Base-by-base conservation (phyloP, 179 eudicot genomes). In the Actinidia arguta region DNA sequence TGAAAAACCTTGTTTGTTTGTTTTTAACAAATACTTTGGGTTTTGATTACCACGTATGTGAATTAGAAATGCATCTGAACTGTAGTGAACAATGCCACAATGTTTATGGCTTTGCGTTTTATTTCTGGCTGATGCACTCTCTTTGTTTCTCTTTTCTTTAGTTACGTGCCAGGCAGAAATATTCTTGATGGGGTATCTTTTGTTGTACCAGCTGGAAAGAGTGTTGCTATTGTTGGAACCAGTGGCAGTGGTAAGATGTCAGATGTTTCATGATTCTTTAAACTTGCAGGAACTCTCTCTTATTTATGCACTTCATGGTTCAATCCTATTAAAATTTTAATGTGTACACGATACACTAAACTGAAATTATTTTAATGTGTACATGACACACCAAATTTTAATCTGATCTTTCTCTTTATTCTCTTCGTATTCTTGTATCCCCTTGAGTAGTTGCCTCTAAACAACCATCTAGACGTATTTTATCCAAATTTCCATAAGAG, bases 141-240 rank as follows among this genome's bases (percentile, higher is more conserved):
- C 36, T 63, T 52, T 70, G 5, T 73, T 72, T 83, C 72, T 67
- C 74, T 84, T 83, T 31, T 24, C 70, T 70, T 58, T 87, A 96
- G 99, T 87, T 96, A 96, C 81, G 73, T 96, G 81, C 63, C 95
- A 58, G 98, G 92, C 81, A 93, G 99, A 86, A 94, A 92, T 90
- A 96, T 96, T 88, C 98, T 96, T 88, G 96, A 94, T 85, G 99
- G 99, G 47, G 88, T 96, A 88, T 96, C 99, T 55, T 96, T 96
- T 90, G 90, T 80, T 82, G 94, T 94, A 66, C 97, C 96, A 80
- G 93, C 98, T 88, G 99, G 98, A 81, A 90, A 84, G 85, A 96
- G 98, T 86, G 98, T 94, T 72, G 99, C 99, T 82, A 93, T 96
- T 83, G 99, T 96, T 82, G 99, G 99, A 86, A 96, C 99, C 54